A percentile compares a stretch with the other conserved stretches of the same genome.
These are phyloP conservation scores for Phtheirospermum japonicum DNA, from an alignment of 257 asterid species.

Conservation along the genomic window DNA sequence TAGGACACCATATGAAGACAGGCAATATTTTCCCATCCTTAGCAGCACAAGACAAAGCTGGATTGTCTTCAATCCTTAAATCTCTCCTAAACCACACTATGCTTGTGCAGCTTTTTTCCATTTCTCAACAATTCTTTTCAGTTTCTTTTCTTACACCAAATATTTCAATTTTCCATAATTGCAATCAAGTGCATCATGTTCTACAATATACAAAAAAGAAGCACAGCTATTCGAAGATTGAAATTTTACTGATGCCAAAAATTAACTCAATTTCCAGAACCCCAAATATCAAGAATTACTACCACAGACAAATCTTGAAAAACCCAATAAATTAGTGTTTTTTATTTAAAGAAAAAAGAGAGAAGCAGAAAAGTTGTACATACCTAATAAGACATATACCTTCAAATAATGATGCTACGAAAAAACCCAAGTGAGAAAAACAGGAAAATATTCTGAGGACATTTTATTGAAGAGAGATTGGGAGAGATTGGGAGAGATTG, in stretches of 20 bases:
- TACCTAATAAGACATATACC: conserved; percentile 12
- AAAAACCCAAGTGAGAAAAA: conserved; percentile 2
- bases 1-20: conserved; percentile 87
- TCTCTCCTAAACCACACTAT: conserved; percentile 98
- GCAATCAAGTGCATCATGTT: neutral
- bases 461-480: conserved; percentile 9
- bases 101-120: conserved; percentile 62
- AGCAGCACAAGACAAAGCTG: conserved; percentile 88
- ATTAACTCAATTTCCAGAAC: conserved; percentile 3
- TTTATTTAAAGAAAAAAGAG: neutral
- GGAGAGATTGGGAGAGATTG: too few species aligned
- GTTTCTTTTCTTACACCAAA: conserved; percentile 2
- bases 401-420: conserved; percentile 7
- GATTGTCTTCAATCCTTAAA: conserved; percentile 88
- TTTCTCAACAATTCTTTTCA: conserved; percentile 24
- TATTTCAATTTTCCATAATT: conserved; percentile 11
- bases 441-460: neutral
- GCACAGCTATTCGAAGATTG: neutral
- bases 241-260: neutral
- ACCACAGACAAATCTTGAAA: conserved; percentile 15
- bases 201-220: conserved; percentile 3
- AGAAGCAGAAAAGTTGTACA: conserved; percentile 5
- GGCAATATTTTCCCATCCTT: conserved; percentile 72
- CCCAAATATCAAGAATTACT: conserved; percentile 22
- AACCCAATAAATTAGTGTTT: conserved; percentile 4